Base-by-base conservation (phyloP, 139 green algal genomes). In the Axilococcus clingmanii region DNA sequence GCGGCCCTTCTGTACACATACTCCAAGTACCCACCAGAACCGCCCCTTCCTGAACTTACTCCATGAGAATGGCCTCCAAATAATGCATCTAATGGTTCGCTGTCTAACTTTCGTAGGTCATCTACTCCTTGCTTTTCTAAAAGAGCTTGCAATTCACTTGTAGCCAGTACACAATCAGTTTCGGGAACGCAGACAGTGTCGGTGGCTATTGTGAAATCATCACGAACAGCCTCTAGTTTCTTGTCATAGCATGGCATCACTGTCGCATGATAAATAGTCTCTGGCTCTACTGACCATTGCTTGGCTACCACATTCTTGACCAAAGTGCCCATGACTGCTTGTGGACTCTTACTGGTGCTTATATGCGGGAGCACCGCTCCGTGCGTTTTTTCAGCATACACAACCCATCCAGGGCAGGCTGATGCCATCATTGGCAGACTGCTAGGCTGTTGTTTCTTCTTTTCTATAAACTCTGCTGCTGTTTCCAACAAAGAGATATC, bases 201-300 rank as follows among this genome's bases (percentile, higher is more conserved):
- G n/a, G 7, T 47, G 7, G 8, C 25, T 22, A 71, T 22, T 14
- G 32, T 48, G 15, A 95, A 82, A 57, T 95, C 83, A 7, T 84
- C 78, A 0, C 87, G 57, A 0, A 82, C 75, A 5, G 87, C 93
- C 69, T 99, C 92, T 22, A 99, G 77, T 83, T 99, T 99, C 71
- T 99, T 99, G 73, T 99, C 92, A 66, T 92, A 97, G 74, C 92
- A 99, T 2, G 92, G 91, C 88, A 96, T 97, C 8, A 99, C 62
- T 12, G 74, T 68, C n/a, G 75, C 83, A 65, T 98, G 92, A 65
- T 88, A 96, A 3, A 97, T 48, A 0, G 45, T 11, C 1, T 29
- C 40, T 4, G 75, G 71, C 25, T 70, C 23, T 32, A 27, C 20
- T 40, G 70, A 58, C 65, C 34, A 46, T 42, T 36, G 30, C 28